Evolutionary conservation across 768 basidiomycete species (phyloP).

Genomic region (Lactifluus subvellereus): DNA sequence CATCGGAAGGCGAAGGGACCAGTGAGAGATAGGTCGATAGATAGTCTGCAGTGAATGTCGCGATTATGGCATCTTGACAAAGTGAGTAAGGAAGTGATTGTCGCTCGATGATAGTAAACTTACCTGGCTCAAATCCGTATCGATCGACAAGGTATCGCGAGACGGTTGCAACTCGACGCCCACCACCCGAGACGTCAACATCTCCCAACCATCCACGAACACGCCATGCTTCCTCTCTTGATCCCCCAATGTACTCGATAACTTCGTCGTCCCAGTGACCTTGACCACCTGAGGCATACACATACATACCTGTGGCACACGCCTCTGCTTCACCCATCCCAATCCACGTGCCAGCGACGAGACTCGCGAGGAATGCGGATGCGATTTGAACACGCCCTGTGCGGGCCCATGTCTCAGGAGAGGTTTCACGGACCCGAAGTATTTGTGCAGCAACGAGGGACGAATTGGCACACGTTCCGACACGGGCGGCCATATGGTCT

Average conservation of each 20-base stretch:
- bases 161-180: conserved; percentile 56
- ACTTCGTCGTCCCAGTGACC: conserved; percentile 76
- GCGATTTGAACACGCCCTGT: conserved; percentile 78
- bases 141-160: conserved; percentile 74
- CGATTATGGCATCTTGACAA: conserved; percentile 56
- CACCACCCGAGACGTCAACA: conserved; percentile 63
- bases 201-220: conserved; percentile 81
- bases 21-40: conserved; percentile 74
- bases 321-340: conserved; percentile 73
- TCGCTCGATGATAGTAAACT: conserved; percentile 9
- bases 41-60: conserved; percentile 72
- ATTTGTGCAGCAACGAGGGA: conserved; percentile 72
- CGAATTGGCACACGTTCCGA: conserved; percentile 65
- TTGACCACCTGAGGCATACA: conserved; percentile 39
- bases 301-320: conserved; percentile 74
- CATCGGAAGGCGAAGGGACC: conserved; percentile 64
- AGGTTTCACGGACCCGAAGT: conserved; percentile 70
- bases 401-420: conserved; percentile 73
- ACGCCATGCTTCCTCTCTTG: conserved; percentile 62
- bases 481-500: conserved; percentile 68
- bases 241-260: conserved; percentile 72
- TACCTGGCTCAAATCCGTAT: conserved; percentile 75
- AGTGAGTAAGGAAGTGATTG: neutral
- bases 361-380: conserved; percentile 63
- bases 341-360: conserved; percentile 67